Evolutionary conservation across 305 asterid species (phyloP), one percentile per base, ranked within the genome.

Genomic region (Fraxinus angustifolia): DNA sequence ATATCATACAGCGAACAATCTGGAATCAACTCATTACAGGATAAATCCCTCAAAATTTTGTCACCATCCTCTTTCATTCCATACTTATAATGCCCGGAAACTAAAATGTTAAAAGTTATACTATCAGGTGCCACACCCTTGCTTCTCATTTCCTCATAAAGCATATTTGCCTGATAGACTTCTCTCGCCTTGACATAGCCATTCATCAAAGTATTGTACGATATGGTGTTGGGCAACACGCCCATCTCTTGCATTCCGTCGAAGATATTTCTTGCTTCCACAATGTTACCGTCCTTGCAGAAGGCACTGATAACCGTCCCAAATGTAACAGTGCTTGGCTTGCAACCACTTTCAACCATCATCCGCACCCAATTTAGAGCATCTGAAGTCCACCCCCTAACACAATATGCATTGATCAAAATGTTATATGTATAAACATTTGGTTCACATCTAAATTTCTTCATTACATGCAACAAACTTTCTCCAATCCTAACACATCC

Each of bases 151-250:
- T 93, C 93, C 80, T 90, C 89, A 87, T 84, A 94, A 76, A 96
- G 93, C 87, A 88, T 71, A 67, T 78, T 83, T 72, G 98, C 98
- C 75, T 36, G 82, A 84, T 82, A 82, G 31, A 92, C 79, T 80
- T 94, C 95, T 86, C 97, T 88, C 8, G 93, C 92, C 88, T 96
- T 96, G 73, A 92, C 94, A 83, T 90, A 96, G 77, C 99, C 98
- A 83, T 93, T 92, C 97, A 96, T 91, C 93, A 96, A 83, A 79
- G 89, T 80, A 42, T 96, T 96, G 82, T 90, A 96, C 70, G 84
- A 79, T 8, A 31, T 70, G 38, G 92, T 90, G 86, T 84, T 81
- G 10, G 97, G 98, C 75, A 35, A 74, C 79, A 92, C 90, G 21
- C 94, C 96, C 87, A 84, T 79, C 79, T 87, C 92, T 79, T 86